Evolutionary conservation across 257 asterid species (phyloP).

Genomic region (Euphrasia confusa): DNA sequence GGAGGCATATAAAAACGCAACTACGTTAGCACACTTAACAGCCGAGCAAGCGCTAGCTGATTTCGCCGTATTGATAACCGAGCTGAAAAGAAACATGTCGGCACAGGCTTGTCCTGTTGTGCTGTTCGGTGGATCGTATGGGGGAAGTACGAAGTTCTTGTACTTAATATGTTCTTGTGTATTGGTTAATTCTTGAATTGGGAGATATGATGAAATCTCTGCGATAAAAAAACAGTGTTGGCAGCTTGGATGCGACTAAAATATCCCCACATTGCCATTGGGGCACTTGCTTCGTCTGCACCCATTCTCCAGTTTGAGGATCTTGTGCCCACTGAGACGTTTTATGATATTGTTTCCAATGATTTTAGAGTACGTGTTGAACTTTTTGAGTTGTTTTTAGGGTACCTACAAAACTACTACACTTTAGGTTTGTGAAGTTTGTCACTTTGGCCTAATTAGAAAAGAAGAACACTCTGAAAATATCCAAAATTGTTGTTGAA

Average conservation of each 20-base stretch:
- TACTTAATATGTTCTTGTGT: background rate
- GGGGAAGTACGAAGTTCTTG: conserved; percentile 79
- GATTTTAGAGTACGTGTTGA: conserved; percentile 58
- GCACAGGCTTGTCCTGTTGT: conserved; percentile 81
- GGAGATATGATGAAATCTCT: background rate
- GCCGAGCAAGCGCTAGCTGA: conserved; percentile 95
- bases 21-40: conserved; percentile 64
- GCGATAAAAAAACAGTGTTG: conserved; percentile 56
- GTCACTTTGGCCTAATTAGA: background rate
- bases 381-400: background rate
- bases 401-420: background rate
- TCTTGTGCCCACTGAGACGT: conserved; percentile 70
- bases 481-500: background rate
- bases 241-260: conserved; percentile 98
- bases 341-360: conserved; percentile 76
- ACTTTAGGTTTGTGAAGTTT: background rate
- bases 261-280: conserved; percentile 91
- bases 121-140: conserved; percentile 95
- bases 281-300: conserved; percentile 93
- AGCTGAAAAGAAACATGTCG: conserved; percentile 68
- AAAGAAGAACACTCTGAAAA: background rate
- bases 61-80: conserved; percentile 74
- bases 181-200: conserved; percentile 1
- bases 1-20: conserved; percentile 69
- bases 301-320: conserved; percentile 93